Evolutionary conservation across 2,329 filamentous ascomycete genomes (phyloP), one percentile per base, ranked within the genome.

Genomic region (Calonectria naviculata): DNA sequence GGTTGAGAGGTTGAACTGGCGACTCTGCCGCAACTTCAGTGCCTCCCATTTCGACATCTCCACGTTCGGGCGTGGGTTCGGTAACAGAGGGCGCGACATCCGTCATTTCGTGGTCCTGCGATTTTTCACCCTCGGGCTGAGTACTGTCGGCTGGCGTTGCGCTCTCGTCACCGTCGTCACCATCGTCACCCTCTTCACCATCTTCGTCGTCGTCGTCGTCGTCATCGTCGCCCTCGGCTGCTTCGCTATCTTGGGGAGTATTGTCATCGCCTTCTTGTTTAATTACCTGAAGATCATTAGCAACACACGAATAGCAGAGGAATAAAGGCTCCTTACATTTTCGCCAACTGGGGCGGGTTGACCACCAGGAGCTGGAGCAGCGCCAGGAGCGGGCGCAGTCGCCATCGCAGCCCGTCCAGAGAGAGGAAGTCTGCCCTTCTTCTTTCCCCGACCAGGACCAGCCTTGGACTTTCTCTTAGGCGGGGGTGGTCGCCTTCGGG

Each of bases 401-500:
- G 70, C 65, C 12, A 72, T 67, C 3, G 68, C 63, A 24, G 73
- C 63, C 76, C 84, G 82, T 3, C 78, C 81, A 28, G 81, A 78
- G 13, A 84, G 71, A 19, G 84, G 84, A 76, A 86, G 80, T 81
- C 92, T 94, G 83, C 92, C 94, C 89, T 93, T 95, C 87, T 93
- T 96, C 73, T 91, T 89, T 19, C 94, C 94, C 73, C 95, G 90
- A 9, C 94, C 94, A 41, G 93, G 91, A 0, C 94, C 87, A 31
- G 83, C 93, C 82, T 94, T 95, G 58, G 89, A 87, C 86, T 96
- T 97, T 81, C 94, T 92, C 81, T 95, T 95, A 0, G 94, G 94
- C 1, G 93, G 93, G 31, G 92, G 93, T 0, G 93, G 92, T 71
- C 93, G 91, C 79, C 92, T 90, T 79, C 86, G 84, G n/a, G 79